Evolutionary conservation across 805 yeast species (phyloP), one percentile per base, ranked within the genome.

Genomic region (Yamadazyma tumulicola): DNA sequence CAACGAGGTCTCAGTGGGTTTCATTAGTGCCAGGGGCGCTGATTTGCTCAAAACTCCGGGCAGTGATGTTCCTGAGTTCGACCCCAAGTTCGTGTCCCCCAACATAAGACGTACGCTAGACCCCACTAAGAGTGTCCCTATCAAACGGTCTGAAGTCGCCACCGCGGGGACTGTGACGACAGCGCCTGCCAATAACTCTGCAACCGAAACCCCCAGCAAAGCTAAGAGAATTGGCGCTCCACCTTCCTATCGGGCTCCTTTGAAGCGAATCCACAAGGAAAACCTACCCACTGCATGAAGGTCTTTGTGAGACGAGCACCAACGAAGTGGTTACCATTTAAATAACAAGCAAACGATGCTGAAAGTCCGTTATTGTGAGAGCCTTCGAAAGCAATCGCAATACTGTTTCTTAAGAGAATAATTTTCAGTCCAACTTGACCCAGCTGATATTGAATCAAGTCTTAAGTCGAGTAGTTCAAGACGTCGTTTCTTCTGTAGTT

Each of bases 1-100:
- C 7, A 16, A 13, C 17, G 5, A 7, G n/a, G 6, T 20, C n/a
- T 18, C 12, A 29, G 37, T 47, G 3, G 53, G 72, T 2, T 81
- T 81, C 59, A 81, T 79, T 25, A 73, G 79, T 34, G 86, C 88
- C 1, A 75, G 74, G 44, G 75, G 73, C 7, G 88, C 88, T 0
- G 74, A 74, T 22, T 60, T 70, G 7, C 55, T 81, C 6, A 80
- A 73, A 42, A 41, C 51, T 6, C 58, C 62, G 4, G 55, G 57
- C 4, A 54, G 70, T n/a, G 77, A 69, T 45, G 71, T 80, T 31
- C 77, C 84, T 0, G 75, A 71, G 33, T 75, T 69, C 42, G 74
- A 77, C 41, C 55, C 67, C 24, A 50, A 74, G 72, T 55, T 55
- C 34, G 76, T 74, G 27, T 75, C 75, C 5, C 73, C 70, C 10